Evolutionary conservation across 1,284 basidiomycete genomes (phyloP), one percentile per base, ranked within the genome.

Genomic region (Ceratobasidium sp.): DNA sequence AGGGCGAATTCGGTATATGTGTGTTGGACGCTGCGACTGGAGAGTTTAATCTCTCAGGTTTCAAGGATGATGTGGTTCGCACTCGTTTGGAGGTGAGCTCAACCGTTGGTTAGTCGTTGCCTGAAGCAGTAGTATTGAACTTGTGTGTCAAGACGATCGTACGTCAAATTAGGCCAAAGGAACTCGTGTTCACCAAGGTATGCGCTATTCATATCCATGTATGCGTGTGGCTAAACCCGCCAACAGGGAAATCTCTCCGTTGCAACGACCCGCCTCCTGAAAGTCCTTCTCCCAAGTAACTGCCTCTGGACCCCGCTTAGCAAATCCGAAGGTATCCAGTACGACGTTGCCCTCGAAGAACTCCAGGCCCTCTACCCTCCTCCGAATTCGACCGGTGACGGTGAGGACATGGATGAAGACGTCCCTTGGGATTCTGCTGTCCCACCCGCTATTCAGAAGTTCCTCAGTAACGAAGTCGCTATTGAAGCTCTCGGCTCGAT

Each of bases 21-120:
- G 91, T 97, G n/a, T 84, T 99, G 79, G 98, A 99, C 81, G 97
- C 96, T 75, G 89, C 97, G 7, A 99, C 98, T 0, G 97, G 96
- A 75, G 94, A 98, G 82, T 99, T 99, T 86, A 93, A 96, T 79
- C 82, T 99, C 79, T 93, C 94, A 71, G 87, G 89, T 0, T 98
- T 99, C 81, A 89, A 93, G 75, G 98, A 99, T 80, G 98, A 99
- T 81, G 88, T 94, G 17, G 96, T 93, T 79, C 89, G 96, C 50
- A 99, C 97, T 2, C 92, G 91, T 79, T 85, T 99, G 77, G 97
- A 99, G 56, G 67, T 71, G 33, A 48, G 60, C 8, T 27, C 11
- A 29, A 7, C 22, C 11, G 24, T 15, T 11, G 3, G 31, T 33
- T 11, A n/a, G 11, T 56, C 29, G 54, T 31, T 47, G 5, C n/a